Evolutionary conservation across 2,329 filamentous ascomycete species (phyloP), one percentile per base, ranked within the genome.

Genomic region (Diaporthe citri): DNA sequence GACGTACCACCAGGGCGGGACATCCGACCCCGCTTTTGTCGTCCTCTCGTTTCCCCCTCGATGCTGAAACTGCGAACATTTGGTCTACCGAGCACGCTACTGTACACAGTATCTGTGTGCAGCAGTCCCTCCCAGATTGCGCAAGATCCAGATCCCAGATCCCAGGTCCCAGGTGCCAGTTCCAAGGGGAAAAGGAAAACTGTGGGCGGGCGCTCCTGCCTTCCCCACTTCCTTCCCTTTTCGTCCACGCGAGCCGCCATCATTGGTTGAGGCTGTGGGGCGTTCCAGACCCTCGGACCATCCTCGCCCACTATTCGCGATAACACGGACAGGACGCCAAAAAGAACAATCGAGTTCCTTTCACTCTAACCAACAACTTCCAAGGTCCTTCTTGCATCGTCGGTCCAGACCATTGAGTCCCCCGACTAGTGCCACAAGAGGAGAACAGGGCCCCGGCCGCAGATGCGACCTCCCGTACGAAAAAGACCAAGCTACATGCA

Each of bases 251-350:
- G 48, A 69, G 64, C n/a, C 8, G 15, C 5, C 17, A 5, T 55
- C 48, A 69, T 69, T 69, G 64, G 64, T 9, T 41, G 46, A 20
- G 22, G 13, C 6, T 22, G 31, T 55, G 64, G 64, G 48, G 10
- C 13, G 64, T 55, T 69, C 64, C 55, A 69, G 64, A 69, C 64
- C 64, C 46, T 69, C 64, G 48, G 48, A 69, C 64, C 64, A 52
- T 28, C 46, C 31, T 39, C 46, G 46, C 64, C 64, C 46, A 52
- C 46, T 28, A 34, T 48, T 46, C 31, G 46, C 64, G 46, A 41
- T 41, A 22, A 52, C 43, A 52, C 62, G 46, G 62, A 67, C 62
- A 62, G 46, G n/a, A 67, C 46, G 62, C 43, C 62, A 51, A 39
- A 57, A 36, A 36, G 28, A 36, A 52, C 60, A 46, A 39, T 41